Evolutionary conservation across 192 early-diverging fungal genomes (phyloP).

Genomic region (Backusella liffmaniae): DNA sequence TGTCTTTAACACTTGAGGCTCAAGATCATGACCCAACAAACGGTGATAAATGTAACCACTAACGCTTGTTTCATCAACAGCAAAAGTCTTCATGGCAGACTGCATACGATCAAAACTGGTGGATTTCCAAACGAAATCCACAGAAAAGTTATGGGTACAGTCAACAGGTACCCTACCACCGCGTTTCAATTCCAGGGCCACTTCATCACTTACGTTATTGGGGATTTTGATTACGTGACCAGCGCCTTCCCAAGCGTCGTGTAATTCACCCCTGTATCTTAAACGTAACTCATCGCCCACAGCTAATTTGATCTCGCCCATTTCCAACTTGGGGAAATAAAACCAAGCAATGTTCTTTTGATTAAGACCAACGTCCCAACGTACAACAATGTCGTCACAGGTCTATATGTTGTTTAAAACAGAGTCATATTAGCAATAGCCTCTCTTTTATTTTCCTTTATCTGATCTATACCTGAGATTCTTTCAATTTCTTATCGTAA

Average conservation of each 20-base stretch:
- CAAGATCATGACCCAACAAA: conserved; percentile 92
- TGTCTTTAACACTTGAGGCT: conserved; percentile 77
- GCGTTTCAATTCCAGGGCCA: conserved; percentile 84
- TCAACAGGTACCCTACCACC: conserved; percentile 70
- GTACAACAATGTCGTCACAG: conserved; percentile 89
- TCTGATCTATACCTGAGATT: conserved; percentile 42
- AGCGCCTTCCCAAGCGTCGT: conserved; percentile 79
- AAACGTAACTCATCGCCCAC: conserved; percentile 94
- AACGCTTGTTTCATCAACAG: conserved; percentile 90
- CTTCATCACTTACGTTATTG: conserved; percentile 92
- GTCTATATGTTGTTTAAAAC: conserved; percentile 52
- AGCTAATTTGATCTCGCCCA: conserved; percentile 85
- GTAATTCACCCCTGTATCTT: conserved; percentile 83
- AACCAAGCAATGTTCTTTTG: conserved; percentile 92
- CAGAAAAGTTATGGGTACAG: conserved; percentile 86
- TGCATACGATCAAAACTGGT: conserved; percentile 98
- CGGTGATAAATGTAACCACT: conserved; percentile 96
- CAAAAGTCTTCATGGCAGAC: conserved; percentile 94
- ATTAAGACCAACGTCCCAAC: conserved; percentile 98
- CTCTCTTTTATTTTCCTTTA: neutral
- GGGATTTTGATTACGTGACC: conserved; percentile 97
- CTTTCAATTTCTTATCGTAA: conserved; percentile 50
- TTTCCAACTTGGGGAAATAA: conserved; percentile 87
- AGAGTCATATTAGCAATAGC: neutral
- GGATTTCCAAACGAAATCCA: conserved; percentile 99